Conservation (phyloP, 495 filamentous ascomycete species). For the Neurospora tetrasperma region DNA sequence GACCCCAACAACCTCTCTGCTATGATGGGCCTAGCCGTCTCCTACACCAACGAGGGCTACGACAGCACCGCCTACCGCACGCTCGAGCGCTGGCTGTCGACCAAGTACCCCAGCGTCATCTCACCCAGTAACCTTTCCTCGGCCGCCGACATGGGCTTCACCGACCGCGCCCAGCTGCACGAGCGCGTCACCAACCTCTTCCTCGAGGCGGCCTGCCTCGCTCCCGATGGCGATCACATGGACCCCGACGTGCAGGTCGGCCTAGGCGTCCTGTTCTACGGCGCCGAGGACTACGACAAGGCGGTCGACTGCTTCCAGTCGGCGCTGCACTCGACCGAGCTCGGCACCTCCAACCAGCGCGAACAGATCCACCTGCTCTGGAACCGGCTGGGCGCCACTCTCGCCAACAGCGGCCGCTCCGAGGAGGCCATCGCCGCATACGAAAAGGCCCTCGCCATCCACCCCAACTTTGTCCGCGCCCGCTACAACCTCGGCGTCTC, state of each 20-base stretch:
- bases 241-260: slow-evolving; percentile 98
- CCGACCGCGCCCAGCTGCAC: slow-evolving; percentile 82
- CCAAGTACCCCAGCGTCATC: slow-evolving; percentile 81
- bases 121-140: slow-evolving; percentile 54
- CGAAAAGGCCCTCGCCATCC: slow-evolving; percentile 76
- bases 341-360: slow-evolving; percentile 61
- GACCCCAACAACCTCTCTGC: slow-evolving; percentile 80
- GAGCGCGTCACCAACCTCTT: slow-evolving; percentile 83
- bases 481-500: slow-evolving; percentile 93
- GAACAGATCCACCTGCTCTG: slow-evolving; percentile 85
- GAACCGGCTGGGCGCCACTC: slow-evolving; percentile 93
- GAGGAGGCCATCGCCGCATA: slow-evolving; percentile 97
- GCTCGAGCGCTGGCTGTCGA: slow-evolving; percentile 87
- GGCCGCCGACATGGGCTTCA: slow-evolving; percentile 73
- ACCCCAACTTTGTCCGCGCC: slow-evolving; percentile 91
- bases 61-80: slow-evolving; percentile 94
- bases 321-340: slow-evolving; percentile 72
- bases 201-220: slow-evolving; percentile 83
- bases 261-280: slow-evolving; percentile 95
- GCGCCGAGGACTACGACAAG: slow-evolving; percentile 93
- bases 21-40: slow-evolving; percentile 90
- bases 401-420: slow-evolving; percentile 84
- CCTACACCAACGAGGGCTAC: slow-evolving; percentile 99
- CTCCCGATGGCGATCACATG: slow-evolving; percentile 77
- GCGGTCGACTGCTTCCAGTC: slow-evolving; percentile 96